Base-by-base conservation (phyloP, 2,329 filamentous ascomycete genomes). In the Microcera coccophila region DNA sequence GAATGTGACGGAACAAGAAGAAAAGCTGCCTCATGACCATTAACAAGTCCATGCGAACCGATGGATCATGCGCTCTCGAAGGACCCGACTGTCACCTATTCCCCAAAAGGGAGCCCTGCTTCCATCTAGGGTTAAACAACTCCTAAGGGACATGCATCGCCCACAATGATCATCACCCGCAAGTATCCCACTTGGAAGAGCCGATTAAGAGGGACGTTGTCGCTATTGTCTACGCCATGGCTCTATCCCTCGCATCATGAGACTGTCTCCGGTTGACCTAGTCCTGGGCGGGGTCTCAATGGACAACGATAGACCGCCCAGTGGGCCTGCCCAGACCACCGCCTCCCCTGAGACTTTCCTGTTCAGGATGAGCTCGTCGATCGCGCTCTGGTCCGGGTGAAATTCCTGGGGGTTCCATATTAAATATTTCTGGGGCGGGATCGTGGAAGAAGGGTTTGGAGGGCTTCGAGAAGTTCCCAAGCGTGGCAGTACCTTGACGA, bases 121-220 rank as follows among this genome's bases (percentile, higher is more conserved):
- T 47, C 36, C 45, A 35, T 43, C 50, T 48, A 35, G 49, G 39
- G 53, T 48, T 39, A 39, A 39, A 44, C 53, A 53, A 57, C 52
- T 55, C 53, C 33, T 48, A 49, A 42, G 39, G 41, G 45, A 43
- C 41, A 42, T 39, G 47, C 44, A 47, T 50, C 39, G 44, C 40
- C 40, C 36, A 44, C 16, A 20, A 33, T 15, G 36, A 44, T 48
- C 29, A 28, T 43, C 36, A 21, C 32, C 34, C 43, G 37, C 38
- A 24, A 40, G 22, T 36, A 37, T 36, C 38, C 36, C 44, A 46
- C 35, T 44, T 43, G 46, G 38, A 53, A 47, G 41, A 46, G 47
- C 47, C 45, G 47, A 36, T 33, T 14, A 29, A 24, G 35, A 29
- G 36, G 37, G 37, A 44, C 44, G 26, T 21, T 35, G 34, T 41